Evolutionary conservation across 257 asterid genomes (phyloP).

Genomic region (Rhazya stricta): DNA sequence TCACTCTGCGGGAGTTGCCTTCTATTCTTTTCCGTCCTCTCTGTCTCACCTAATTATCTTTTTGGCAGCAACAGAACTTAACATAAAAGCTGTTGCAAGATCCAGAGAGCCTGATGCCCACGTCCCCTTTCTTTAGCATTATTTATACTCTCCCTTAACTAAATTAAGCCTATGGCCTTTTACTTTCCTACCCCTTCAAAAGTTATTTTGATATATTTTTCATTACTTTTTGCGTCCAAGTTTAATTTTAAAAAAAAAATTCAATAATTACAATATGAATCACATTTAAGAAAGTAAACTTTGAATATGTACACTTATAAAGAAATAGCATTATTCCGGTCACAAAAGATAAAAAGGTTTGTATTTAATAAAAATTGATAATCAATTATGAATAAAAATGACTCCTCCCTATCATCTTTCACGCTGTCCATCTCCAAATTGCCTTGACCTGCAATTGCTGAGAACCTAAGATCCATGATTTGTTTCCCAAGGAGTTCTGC

Average conservation of each 20-base stretch:
- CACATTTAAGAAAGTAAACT: too few species aligned
- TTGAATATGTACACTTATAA: too few species aligned
- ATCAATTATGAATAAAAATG: too few species aligned
- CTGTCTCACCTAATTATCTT: slow-evolving; percentile 14
- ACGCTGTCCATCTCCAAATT: background rate
- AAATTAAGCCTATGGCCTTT: background rate
- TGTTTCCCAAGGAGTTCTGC: background rate
- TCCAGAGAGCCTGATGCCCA: slow-evolving; percentile 11
- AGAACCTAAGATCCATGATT: background rate
- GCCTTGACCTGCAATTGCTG: background rate
- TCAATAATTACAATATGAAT: too few species aligned
- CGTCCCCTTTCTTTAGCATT: background rate
- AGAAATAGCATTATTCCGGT: too few species aligned
- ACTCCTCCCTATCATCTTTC: too few species aligned
- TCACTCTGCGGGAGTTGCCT: slow-evolving; percentile 3
- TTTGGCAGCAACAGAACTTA: slow-evolving; percentile 8
- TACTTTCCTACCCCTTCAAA: background rate
- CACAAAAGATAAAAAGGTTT: too few species aligned
- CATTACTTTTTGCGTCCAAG: too few species aligned
- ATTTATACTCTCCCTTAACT: background rate
- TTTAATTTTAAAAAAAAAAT: too few species aligned
- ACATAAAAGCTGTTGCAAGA: slow-evolving; percentile 18
- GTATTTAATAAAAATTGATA: too few species aligned
- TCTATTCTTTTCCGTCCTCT: slow-evolving; percentile 7
- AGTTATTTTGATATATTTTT: too few species aligned